Conservation (phyloP, 208 protist genomes). For the Trypanosoma melophagium region DNA sequence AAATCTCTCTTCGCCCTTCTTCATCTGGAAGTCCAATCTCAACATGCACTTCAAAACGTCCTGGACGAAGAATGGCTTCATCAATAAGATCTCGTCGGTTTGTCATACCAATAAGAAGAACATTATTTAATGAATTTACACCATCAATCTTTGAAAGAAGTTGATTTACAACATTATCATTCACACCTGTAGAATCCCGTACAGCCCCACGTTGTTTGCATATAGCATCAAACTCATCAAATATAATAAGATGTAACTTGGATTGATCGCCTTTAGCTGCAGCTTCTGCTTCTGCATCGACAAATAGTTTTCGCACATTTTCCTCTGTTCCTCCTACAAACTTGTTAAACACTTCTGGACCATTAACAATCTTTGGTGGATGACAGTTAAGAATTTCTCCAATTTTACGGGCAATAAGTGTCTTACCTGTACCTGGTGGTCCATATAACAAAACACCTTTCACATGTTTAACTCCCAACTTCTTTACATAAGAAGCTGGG, state of each 20-base stretch:
- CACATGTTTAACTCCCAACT: constrained; percentile 97
- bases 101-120: constrained; percentile 99
- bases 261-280: constrained; percentile 92
- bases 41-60: constrained; percentile 98
- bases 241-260: constrained; percentile 99
- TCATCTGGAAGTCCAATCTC: constrained; percentile 98
- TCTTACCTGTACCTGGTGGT: constrained; percentile 99
- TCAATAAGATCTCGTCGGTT: constrained; percentile 99
- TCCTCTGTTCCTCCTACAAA: constrained; percentile 99
- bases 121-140: constrained; percentile 99
- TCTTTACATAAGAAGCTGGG: constrained; percentile 92
- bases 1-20: constrained; percentile 97
- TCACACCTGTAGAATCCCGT: constrained; percentile 95
- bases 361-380: constrained; percentile 97
- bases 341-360: constrained; percentile 99
- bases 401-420: constrained; percentile 99
- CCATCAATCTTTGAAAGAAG: constrained; percentile 99
- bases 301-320: constrained; percentile 99
- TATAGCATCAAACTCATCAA: constrained; percentile 99
- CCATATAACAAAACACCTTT: constrained; percentile 98
- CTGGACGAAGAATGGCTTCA: constrained; percentile 98
- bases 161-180: constrained; percentile 99
- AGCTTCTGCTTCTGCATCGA: constrained; percentile 95
- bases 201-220: constrained; percentile 95
- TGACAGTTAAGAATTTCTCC: constrained; percentile 98